These are phyloP conservation scores for Vickermania spadyakhi DNA, from an alignment of 208 protist genomes.

Conservation along the genomic window DNA sequence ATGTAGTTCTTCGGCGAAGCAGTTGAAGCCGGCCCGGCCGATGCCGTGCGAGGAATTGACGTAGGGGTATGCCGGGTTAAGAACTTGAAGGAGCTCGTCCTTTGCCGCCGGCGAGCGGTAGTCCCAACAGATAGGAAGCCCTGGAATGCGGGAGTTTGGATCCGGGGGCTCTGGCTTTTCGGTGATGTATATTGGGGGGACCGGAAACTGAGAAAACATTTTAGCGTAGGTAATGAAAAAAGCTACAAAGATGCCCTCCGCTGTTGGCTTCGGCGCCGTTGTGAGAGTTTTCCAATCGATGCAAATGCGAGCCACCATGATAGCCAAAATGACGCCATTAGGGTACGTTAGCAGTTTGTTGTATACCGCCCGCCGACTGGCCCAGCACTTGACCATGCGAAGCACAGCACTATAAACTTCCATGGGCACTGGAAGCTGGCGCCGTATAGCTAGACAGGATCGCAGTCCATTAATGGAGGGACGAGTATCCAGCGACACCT, in stretches of 20 bases:
- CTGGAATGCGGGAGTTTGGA: slow-evolving; percentile 21
- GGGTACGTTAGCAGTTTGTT: slow-evolving; percentile 93
- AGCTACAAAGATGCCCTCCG: slow-evolving; percentile 87
- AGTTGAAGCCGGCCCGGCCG: slow-evolving; percentile 47
- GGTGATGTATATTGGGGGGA: slow-evolving; percentile 64
- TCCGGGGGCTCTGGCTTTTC: slow-evolving; percentile 7
- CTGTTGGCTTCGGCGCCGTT: slow-evolving; percentile 8
- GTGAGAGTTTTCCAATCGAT: slow-evolving; percentile 88
- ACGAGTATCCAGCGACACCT: slow-evolving; percentile 38
- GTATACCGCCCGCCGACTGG: slow-evolving; percentile 87
- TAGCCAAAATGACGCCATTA: slow-evolving; percentile 93
- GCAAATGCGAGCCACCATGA: slow-evolving; percentile 92
- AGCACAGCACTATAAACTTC: slow-evolving; percentile 46
- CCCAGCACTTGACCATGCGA: slow-evolving; percentile 75
- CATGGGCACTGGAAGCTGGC: slow-evolving; percentile 27
- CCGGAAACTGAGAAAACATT: slow-evolving; percentile 42
- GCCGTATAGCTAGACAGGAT: slow-evolving; percentile 57
- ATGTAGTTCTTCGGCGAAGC: slow-evolving; percentile 53
- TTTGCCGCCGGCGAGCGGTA: slow-evolving; percentile 15
- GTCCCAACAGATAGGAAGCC: slow-evolving; percentile 62
- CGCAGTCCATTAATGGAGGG: slow-evolving; percentile 68
- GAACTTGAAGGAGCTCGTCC: slow-evolving; percentile 90
- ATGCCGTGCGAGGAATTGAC: slow-evolving; percentile 94
- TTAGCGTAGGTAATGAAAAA: slow-evolving; percentile 39
- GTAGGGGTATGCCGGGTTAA: slow-evolving; percentile 95